phyloP scores from a whole-genome alignment of 2,329 filamentous ascomycete species.

The Tolypocladium paradoxum region DNA sequence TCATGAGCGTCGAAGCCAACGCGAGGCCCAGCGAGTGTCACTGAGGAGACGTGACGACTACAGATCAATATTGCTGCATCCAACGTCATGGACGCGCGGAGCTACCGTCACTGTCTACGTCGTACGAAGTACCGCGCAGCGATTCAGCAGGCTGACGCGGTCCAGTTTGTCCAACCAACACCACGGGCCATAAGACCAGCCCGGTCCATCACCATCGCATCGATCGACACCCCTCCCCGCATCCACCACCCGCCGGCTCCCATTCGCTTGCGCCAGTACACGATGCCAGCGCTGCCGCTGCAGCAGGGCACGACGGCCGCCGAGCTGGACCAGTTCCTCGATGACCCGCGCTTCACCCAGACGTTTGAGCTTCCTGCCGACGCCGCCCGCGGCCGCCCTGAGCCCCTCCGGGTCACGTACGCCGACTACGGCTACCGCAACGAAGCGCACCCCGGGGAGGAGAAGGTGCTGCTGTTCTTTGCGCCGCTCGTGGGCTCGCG shows the following conservation, averaged over 20 bases:
- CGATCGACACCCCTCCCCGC: not conserved
- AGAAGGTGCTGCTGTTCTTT: slow-evolving; percentile 19
- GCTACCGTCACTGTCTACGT: not conserved
- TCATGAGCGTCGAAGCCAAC: too few relatives aligned
- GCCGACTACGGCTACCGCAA: slow-evolving; percentile 21
- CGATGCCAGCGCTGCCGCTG: not conserved
- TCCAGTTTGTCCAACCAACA: not conserved
- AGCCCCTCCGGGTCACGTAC: slow-evolving; percentile 10
- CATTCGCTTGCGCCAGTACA: not conserved
- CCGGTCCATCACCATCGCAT: not conserved
- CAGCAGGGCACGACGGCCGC: not conserved
- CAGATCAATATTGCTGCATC: not conserved
- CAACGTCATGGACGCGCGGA: not conserved
- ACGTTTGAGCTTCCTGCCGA: slow-evolving; percentile 11
- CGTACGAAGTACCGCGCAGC: too few relatives aligned
- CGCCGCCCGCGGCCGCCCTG: slow-evolving; percentile 4
- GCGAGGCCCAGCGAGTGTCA: not conserved
- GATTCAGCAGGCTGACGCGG: not conserved
- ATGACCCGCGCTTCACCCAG: slow-evolving; percentile 12
- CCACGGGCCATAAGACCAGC: too few relatives aligned
- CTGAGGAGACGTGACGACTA: not conserved
- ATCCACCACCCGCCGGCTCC: not conserved
- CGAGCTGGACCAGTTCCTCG: not conserved
- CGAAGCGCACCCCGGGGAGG: slow-evolving; percentile 11
- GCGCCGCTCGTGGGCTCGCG: slow-evolving; percentile 17